These are phyloP conservation scores for Trichosporon inkin DNA, from an alignment of 1,284 basidiomycete genomes.

Conservation along the genomic window DNA sequence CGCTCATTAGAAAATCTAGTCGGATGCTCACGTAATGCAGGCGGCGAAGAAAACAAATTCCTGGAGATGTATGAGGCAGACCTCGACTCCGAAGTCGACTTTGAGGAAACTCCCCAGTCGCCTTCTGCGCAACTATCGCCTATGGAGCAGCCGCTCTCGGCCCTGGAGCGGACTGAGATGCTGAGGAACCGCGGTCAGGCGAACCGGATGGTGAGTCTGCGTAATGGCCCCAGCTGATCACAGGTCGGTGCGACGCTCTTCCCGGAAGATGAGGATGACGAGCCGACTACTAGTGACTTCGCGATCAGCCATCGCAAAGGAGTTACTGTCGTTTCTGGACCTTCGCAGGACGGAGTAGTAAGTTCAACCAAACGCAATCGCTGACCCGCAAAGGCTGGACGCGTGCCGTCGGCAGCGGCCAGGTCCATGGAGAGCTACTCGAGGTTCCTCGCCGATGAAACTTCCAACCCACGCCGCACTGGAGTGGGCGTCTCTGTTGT, in stretches of 20 bases:
- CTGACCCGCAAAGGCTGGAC: neutral
- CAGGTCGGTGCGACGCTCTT: neutral
- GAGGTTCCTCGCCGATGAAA: conserved; percentile 33
- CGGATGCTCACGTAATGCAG: conserved; percentile 14
- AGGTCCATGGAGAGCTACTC: conserved; percentile 21
- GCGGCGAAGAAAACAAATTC: conserved; percentile 37
- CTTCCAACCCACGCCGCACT: conserved; percentile 25
- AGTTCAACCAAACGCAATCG: neutral
- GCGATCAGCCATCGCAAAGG: neutral
- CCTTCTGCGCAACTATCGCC: conserved; percentile 7
- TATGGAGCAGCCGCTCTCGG: neutral
- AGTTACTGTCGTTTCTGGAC: neutral
- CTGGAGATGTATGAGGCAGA: conserved; percentile 27
- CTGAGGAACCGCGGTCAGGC: conserved; percentile 24
- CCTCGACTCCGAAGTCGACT: conserved; percentile 35
- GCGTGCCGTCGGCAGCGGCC: neutral
- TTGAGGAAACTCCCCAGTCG: conserved; percentile 26
- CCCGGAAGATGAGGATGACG: neutral
- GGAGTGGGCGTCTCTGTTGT: conserved; percentile 33
- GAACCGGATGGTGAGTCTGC: conserved; percentile 28
- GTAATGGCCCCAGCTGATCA: neutral
- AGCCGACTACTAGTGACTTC: neutral
- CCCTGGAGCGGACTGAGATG: conserved; percentile 20
- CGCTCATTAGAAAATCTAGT: neutral
- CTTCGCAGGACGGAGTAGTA: neutral